Conservation (phyloP, 2,329 filamentous ascomycete species). For the Aspergillus sergii region DNA sequence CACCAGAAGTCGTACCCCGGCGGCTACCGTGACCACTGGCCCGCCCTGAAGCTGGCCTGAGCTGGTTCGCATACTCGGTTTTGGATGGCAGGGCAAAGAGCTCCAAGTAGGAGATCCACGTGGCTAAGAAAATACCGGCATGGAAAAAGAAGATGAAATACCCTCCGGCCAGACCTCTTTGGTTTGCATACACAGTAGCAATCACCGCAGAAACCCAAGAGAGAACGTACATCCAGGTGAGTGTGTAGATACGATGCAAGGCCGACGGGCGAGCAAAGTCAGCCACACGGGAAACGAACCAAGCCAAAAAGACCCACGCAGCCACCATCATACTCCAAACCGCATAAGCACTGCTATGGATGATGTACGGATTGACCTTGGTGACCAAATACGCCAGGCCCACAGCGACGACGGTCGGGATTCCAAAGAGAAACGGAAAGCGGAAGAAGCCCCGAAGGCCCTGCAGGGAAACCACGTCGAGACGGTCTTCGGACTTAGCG, state of each 20-base stretch:
- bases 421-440: slow-evolving; percentile 73
- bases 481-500: slow-evolving; percentile 62
- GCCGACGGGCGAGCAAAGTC: slow-evolving; percentile 82
- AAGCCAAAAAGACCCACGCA: slow-evolving; percentile 77
- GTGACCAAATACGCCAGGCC: slow-evolving; percentile 73
- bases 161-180: slow-evolving; percentile 70
- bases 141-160: slow-evolving; percentile 85
- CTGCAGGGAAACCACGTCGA: slow-evolving; percentile 65
- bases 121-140: slow-evolving; percentile 71
- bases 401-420: slow-evolving; percentile 69
- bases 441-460: slow-evolving; percentile 84
- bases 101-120: slow-evolving; percentile 76
- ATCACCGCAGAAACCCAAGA: slow-evolving; percentile 73
- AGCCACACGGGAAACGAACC: slow-evolving; percentile 78
- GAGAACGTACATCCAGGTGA: slow-evolving; percentile 81
- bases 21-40: slow-evolving; percentile 43
- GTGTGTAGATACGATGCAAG: slow-evolving; percentile 76
- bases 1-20: slow-evolving; percentile 46
- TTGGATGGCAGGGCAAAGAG: slow-evolving; percentile 76
- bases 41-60: slow-evolving; percentile 48
- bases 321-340: slow-evolving; percentile 88
- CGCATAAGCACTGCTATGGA: slow-evolving; percentile 86
- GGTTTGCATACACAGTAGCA: slow-evolving; percentile 74
- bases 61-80: slow-evolving; percentile 65
- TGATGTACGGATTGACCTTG: slow-evolving; percentile 84